Percentiles rank a stretch among this genome's conserved stretches.
Conservation (phyloP, 192 early-diverging fungal genomes). For the Backusella parvicylindrica region DNA sequence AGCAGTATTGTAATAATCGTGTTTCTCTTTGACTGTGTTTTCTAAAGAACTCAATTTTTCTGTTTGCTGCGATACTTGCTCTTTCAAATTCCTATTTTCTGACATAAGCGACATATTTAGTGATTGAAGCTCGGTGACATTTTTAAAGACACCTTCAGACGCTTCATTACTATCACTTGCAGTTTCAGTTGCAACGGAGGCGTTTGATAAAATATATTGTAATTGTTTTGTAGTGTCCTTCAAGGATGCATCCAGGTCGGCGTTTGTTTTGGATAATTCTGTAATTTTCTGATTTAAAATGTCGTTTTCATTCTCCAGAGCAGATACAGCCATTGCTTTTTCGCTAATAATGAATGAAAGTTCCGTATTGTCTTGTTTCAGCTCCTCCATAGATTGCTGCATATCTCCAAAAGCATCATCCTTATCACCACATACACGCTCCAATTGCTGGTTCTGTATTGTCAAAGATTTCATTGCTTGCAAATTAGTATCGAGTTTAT, state of each 20-base stretch:
- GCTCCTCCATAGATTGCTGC: neutral
- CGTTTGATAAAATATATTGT: neutral
- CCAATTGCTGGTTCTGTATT: neutral
- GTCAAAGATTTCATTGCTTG: conserved; percentile 1
- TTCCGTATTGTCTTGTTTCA: neutral
- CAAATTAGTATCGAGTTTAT: neutral
- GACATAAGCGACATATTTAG: neutral
- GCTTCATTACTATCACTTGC: neutral
- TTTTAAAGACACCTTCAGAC: neutral
- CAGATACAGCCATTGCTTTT: neutral
- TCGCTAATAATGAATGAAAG: neutral
- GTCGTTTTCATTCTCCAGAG: neutral
- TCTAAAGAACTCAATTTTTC: neutral
- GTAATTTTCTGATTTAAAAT: neutral
- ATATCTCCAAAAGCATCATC: neutral
- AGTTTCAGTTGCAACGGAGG: neutral
- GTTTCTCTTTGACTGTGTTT: neutral
- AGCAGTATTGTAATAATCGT: neutral
- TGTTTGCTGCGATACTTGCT: neutral
- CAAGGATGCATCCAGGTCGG: neutral
- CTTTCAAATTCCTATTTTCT: neutral
- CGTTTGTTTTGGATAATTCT: neutral
- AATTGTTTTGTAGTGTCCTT: neutral
- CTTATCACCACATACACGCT: neutral
- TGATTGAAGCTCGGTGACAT: neutral